Percentiles rank a stretch among this genome's conserved stretches.
phyloP scores from a whole-genome alignment of 2,329 filamentous ascomycete species.

The Neofusicoccum cordaticola region DNA sequence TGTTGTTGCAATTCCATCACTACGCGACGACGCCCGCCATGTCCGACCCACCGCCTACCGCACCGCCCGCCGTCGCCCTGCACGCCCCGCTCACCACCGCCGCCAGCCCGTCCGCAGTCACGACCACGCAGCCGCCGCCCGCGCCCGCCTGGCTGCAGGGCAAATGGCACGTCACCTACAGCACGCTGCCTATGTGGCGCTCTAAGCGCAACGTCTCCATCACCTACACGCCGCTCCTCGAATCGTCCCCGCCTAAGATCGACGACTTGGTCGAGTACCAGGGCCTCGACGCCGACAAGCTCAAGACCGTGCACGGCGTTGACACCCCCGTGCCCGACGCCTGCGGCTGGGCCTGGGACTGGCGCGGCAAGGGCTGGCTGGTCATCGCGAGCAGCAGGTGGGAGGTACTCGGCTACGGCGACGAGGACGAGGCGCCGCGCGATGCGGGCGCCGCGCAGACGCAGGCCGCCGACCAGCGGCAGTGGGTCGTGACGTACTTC shows the following conservation, averaged over 20 bases:
- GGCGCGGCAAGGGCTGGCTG: constrained; percentile 75
- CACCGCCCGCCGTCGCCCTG: constrained; percentile 3
- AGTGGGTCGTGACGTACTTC: constrained; percentile 83
- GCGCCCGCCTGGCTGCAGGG: constrained; percentile 38
- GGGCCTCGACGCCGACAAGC: constrained; percentile 62
- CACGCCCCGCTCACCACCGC: constrained; percentile 16
- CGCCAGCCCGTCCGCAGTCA: not conserved
- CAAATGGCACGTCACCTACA: constrained; percentile 39
- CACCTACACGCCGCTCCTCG: constrained; percentile 61
- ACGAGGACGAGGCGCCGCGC: constrained; percentile 33
- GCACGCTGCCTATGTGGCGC: constrained; percentile 66
- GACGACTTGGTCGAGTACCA: constrained; percentile 75
- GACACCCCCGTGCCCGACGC: constrained; percentile 17
- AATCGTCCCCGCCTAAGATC: constrained; percentile 41
- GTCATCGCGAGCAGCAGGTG: constrained; percentile 71
- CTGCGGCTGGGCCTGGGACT: constrained; percentile 57
- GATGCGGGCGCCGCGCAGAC: constrained; percentile 6
- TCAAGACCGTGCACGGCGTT: constrained; percentile 27
- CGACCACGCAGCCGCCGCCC: constrained; percentile 20
- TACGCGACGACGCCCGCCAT: not conserved
- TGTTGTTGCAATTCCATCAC: not conserved
- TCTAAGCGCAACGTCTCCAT: constrained; percentile 76
- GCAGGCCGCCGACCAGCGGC: constrained; percentile 25
- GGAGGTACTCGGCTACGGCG: constrained; percentile 77
- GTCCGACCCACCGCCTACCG: not conserved